These are phyloP conservation scores for Poterioochromonas sp. DNA, from an alignment of 352 stramenopile species.

Conservation along the genomic window DNA sequence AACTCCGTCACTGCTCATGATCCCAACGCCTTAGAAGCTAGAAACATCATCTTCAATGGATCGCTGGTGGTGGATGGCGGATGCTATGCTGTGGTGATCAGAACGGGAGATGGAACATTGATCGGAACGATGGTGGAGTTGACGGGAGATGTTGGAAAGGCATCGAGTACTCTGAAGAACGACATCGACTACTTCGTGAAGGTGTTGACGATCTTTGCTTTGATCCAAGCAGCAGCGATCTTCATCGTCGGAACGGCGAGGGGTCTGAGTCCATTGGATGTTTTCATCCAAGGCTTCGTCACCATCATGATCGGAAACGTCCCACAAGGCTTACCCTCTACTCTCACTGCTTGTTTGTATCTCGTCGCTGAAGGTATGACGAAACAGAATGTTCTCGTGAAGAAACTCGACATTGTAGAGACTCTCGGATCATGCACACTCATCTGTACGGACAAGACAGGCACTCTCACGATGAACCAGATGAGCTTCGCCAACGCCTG, in stretches of 20 bases:
- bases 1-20: not conserved
- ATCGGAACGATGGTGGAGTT: conserved; percentile 96
- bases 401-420: conserved; percentile 74
- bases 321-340: not conserved
- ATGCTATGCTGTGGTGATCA: conserved; percentile 79
- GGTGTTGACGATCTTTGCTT: not conserved
- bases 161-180: conserved; percentile 77
- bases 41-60: conserved; percentile 92
- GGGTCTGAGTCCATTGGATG: not conserved
- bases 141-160: conserved; percentile 78
- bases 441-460: conserved; percentile 89
- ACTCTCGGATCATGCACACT: conserved; percentile 81
- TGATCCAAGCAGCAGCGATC: not conserved
- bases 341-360: conserved; percentile 40
- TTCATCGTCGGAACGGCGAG: not conserved
- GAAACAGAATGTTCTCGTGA: conserved; percentile 73
- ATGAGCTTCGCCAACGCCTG: conserved; percentile 16
- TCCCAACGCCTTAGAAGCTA: not conserved
- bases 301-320: conserved; percentile 19
- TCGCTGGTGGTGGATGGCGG: conserved; percentile 92
- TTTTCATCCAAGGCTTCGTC: conserved; percentile 4
- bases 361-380: conserved; percentile 64
- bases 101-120: conserved; percentile 79
- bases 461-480: conserved; percentile 63
- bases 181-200: conserved; percentile 58